Conservation (phyloP, 139 green algal genomes). For the Volvox reticuliferus region DNA sequence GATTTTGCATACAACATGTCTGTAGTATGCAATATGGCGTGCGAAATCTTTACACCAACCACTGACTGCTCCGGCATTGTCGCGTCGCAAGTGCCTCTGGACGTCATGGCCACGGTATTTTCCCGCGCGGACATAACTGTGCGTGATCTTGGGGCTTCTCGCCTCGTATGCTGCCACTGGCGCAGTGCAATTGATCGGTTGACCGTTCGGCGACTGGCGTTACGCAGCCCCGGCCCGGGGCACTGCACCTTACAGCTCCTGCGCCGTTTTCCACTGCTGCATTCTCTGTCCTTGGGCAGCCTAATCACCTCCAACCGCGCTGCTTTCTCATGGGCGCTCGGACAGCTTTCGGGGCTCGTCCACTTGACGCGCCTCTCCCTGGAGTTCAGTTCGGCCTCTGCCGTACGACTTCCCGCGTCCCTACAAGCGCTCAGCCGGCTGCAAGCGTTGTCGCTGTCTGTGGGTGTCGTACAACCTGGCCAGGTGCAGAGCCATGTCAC, state of each 20-base stretch:
- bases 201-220: not conserved
- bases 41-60: not conserved
- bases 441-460: not conserved
- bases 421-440: conserved; percentile 22
- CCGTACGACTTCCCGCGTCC: not conserved
- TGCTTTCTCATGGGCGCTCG: not conserved
- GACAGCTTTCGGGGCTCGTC: not conserved
- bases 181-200: not conserved
- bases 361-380: not conserved
- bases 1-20: not conserved
- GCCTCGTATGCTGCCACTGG: conserved; percentile 25
- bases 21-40: not conserved
- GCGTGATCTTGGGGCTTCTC: not conserved
- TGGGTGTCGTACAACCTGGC: not conserved
- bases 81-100: not conserved
- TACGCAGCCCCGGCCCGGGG: conserved; percentile 5
- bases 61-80: not conserved
- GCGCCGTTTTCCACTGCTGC: not conserved
- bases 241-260: not conserved
- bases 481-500: not conserved
- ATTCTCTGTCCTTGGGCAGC: not conserved
- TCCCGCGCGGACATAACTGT: not conserved
- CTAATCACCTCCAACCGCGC: not conserved
- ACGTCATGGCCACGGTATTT: conserved; percentile 2
- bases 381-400: not conserved